Evolutionary conservation across 2,329 filamentous ascomycete species (phyloP).

Genomic region (Rhynchosporium secalis): DNA sequence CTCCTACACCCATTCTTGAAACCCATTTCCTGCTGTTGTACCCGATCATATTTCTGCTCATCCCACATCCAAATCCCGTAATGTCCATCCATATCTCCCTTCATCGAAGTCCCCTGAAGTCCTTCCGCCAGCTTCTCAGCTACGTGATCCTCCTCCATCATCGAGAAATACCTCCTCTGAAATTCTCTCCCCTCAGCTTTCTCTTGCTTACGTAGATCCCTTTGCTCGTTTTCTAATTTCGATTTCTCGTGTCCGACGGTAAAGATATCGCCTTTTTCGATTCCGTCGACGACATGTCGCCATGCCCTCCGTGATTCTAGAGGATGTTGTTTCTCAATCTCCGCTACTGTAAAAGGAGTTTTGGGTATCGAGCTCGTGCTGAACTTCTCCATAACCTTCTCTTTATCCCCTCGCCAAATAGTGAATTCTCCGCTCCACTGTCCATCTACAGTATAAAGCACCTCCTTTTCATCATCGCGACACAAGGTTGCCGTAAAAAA

Average conservation of each 20-base stretch:
- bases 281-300: constrained; percentile 78
- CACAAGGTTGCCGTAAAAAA: constrained; percentile 76
- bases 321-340: constrained; percentile 76
- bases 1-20: constrained; percentile 26
- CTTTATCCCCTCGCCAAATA: constrained; percentile 65
- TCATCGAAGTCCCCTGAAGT: constrained; percentile 34
- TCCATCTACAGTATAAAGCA: constrained; percentile 78
- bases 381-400: constrained; percentile 57
- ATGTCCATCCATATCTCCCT: constrained; percentile 25
- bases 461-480: constrained; percentile 68
- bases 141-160: constrained; percentile 46
- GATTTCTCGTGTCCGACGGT: constrained; percentile 74
- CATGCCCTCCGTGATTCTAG: constrained; percentile 87
- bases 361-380: constrained; percentile 56
- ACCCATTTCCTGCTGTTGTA: constrained; percentile 13
- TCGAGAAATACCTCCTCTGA: constrained; percentile 79
- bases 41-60: constrained; percentile 30
- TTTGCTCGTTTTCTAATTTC: constrained; percentile 87
- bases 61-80: constrained; percentile 37
- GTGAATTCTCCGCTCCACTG: constrained; percentile 85
- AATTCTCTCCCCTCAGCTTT: constrained; percentile 70
- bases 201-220: constrained; percentile 72
- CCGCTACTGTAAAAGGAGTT: constrained; percentile 68
- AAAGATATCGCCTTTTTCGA: constrained; percentile 81
- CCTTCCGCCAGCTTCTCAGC: constrained; percentile 46